These are phyloP conservation scores for Penicillium oxalicum DNA, from an alignment of 2,329 filamentous ascomycete genomes.

Conservation along the genomic window DNA sequence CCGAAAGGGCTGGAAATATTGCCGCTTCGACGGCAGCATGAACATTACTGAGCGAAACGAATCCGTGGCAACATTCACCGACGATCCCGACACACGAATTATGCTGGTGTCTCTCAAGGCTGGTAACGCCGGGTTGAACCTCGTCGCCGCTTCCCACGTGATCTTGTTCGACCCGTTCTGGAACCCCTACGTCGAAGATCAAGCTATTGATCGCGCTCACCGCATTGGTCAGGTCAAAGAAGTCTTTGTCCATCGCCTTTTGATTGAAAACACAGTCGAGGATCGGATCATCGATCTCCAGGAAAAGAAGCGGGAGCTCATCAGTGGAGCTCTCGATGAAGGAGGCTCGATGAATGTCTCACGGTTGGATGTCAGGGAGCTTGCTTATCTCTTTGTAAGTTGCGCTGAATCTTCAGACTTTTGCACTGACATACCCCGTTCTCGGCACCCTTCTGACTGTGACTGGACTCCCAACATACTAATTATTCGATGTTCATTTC, in stretches of 20 bases:
- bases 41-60: conserved; percentile 58
- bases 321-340: conserved; percentile 75
- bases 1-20: conserved; percentile 52
- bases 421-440: no score
- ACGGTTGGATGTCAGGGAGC: conserved; percentile 59
- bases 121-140: conserved; percentile 79
- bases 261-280: conserved; percentile 74
- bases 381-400: conserved; percentile 62
- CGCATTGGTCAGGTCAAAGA: conserved; percentile 72
- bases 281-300: conserved; percentile 78
- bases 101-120: conserved; percentile 76
- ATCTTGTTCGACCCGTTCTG: conserved; percentile 91
- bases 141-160: conserved; percentile 75
- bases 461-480: no score
- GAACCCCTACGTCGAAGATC: conserved; percentile 90
- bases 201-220: conserved; percentile 84
- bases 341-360: conserved; percentile 60
- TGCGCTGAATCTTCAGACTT: neutral
- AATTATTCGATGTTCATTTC: no score
- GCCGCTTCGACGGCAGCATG: conserved; percentile 75
- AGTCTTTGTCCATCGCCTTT: conserved; percentile 73
- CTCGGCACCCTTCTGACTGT: neutral
- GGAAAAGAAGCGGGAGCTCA: conserved; percentile 68
- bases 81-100: conserved; percentile 55
- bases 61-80: conserved; percentile 62